phyloP scores from a whole-genome alignment of 225 moss, liverwort and hornwort species.

The Pleurozium schreberi region DNA sequence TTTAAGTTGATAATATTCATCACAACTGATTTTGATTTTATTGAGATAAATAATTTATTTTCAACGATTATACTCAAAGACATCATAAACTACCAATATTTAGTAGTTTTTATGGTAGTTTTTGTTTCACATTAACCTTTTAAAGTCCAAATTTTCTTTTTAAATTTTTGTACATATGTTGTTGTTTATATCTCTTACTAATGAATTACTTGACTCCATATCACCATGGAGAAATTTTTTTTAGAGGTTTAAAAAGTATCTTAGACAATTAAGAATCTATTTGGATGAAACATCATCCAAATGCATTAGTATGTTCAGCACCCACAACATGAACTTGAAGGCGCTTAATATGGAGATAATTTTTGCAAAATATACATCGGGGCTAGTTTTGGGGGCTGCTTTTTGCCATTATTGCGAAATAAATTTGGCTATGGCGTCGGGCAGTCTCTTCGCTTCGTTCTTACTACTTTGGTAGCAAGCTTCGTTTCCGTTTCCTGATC shows the following conservation, averaged over 20 bases:
- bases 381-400: background rate
- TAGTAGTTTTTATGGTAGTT: background rate
- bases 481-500: background rate
- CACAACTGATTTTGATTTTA: too few species aligned
- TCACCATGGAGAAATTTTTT: background rate
- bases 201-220: background rate
- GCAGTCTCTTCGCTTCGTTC: background rate
- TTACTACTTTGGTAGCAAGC: background rate
- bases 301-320: rapidly evolving
- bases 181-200: background rate
- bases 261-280: background rate
- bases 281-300: background rate
- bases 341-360: too few species aligned
- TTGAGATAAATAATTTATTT: background rate
- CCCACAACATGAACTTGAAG: rapidly evolving
- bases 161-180: background rate
- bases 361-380: background rate
- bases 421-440: background rate
- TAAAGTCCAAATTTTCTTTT: background rate
- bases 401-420: background rate
- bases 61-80: background rate
- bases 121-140: background rate
- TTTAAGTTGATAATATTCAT: too few species aligned
- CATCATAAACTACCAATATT: background rate
- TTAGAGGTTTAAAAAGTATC: background rate